A percentile compares a stretch with the other conserved stretches of the same genome.
Conservation (phyloP, 1,284 basidiomycete species). For the Ustilago lituana region DNA sequence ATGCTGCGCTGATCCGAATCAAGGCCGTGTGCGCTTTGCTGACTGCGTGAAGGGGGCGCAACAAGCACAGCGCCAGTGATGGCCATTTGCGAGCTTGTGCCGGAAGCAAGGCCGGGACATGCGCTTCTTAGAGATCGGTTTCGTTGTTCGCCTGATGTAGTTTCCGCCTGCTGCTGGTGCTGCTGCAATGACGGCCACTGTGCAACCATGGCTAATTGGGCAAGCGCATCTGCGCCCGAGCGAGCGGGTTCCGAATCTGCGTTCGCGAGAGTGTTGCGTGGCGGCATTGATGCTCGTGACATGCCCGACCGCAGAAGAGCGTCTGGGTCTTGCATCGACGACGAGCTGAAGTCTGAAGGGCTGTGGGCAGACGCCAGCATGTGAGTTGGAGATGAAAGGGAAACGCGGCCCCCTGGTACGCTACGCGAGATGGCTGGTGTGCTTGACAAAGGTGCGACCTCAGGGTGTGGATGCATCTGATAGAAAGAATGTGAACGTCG, state of each 20-base stretch:
- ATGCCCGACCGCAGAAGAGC: not conserved
- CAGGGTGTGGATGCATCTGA: not conserved
- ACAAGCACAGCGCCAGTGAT: not conserved
- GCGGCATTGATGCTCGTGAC: not conserved
- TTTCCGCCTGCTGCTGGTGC: conserved; percentile 3
- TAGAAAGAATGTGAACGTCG: conserved; percentile 14
- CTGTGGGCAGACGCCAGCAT: conserved; percentile 9
- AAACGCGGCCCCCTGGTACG: not conserved
- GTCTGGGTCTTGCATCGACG: conserved; percentile 9
- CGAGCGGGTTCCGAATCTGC: not conserved
- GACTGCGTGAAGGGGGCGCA: conserved; percentile 22
- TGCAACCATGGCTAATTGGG: conserved; percentile 32
- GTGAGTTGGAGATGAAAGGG: conserved; percentile 9
- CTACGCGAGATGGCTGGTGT: conserved; percentile 1
- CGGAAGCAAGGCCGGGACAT: conserved; percentile 1
- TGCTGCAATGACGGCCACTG: conserved; percentile 36
- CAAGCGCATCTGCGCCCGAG: conserved; percentile 18
- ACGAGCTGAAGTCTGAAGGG: conserved; percentile 18
- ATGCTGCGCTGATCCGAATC: conserved; percentile 45
- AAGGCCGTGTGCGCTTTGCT: conserved; percentile 13
- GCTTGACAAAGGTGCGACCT: not conserved
- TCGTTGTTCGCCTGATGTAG: not conserved
- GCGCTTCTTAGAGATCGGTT: not conserved
- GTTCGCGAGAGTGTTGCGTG: not conserved
- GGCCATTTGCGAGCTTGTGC: conserved; percentile 10